Conservation (phyloP, 495 filamentous ascomycete species). For the Trichoderma parareesei region DNA sequence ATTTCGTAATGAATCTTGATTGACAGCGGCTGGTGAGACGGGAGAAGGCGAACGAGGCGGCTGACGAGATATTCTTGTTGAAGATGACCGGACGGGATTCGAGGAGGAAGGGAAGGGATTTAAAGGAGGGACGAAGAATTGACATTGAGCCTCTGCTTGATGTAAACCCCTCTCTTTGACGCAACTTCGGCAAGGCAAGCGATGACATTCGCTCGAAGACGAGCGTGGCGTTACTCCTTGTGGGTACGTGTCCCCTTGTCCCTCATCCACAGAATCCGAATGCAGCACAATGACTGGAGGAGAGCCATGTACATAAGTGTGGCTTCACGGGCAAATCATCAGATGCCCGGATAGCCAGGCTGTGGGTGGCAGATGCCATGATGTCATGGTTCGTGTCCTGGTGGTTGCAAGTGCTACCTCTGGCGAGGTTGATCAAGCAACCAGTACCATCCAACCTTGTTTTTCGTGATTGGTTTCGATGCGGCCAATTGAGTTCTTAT, state of each 20-base stretch:
- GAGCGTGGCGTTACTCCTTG: neutral
- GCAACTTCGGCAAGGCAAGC: neutral
- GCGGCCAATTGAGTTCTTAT: no score
- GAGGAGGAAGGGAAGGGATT: neutral
- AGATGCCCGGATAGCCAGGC: neutral
- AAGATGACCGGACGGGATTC: neutral
- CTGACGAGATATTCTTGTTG: neutral
- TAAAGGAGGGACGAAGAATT: no score
- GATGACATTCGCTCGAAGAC: neutral
- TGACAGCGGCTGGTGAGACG: neutral
- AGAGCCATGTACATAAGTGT: neutral
- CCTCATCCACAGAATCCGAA: neutral
- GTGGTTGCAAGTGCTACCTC: no score
- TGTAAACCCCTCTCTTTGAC: no score
- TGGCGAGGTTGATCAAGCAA: neutral
- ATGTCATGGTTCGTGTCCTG: neutral
- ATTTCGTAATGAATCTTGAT: conserved; percentile 2
- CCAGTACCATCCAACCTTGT: no score
- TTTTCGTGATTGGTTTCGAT: no score
- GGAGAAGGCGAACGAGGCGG: neutral
- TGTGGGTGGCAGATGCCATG: neutral
- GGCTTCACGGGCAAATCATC: neutral
- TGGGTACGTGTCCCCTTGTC: neutral
- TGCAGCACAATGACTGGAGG: neutral
- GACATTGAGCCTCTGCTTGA: neutral